phyloP scores from a whole-genome alignment of 768 basidiomycete genomes.

The Rhodosporidiobolus sp. region DNA sequence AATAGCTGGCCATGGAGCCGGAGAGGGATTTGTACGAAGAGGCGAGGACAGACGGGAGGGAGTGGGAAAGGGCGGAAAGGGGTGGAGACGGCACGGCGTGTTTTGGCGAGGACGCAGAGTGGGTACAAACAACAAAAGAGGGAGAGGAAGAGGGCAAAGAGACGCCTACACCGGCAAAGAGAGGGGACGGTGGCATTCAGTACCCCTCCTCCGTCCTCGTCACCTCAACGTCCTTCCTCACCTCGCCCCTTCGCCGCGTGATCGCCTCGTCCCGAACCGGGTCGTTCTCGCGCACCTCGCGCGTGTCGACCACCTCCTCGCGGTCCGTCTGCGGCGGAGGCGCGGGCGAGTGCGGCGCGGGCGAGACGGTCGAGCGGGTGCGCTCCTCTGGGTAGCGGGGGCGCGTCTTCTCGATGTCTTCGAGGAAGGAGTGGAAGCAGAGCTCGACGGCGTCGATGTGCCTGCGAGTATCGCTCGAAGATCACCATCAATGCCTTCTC shows the following conservation, averaged over 20 bases:
- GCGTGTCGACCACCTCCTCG: neutral
- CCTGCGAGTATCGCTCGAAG: conserved; percentile 36
- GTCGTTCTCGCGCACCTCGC: neutral
- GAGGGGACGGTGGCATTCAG: neutral
- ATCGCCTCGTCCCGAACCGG: neutral
- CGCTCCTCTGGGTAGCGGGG: conserved; percentile 49
- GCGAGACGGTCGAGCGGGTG: neutral
- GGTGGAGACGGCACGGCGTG: too few relatives aligned
- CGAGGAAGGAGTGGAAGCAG: conserved; percentile 44
- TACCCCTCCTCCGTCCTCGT: conserved; percentile 7
- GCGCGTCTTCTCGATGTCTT: conserved; percentile 52
- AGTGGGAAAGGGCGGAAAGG: too few relatives aligned
- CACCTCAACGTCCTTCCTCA: conserved; percentile 27
- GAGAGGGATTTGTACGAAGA: too few relatives aligned
- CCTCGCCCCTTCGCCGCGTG: neutral
- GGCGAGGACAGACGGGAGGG: too few relatives aligned
- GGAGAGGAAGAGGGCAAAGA: too few relatives aligned
- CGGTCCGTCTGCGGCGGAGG: neutral
- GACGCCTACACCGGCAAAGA: too few relatives aligned
- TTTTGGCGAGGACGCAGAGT: neutral
- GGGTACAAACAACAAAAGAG: neutral
- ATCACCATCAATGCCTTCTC: neutral
- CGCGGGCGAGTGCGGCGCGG: neutral
- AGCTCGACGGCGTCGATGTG: conserved; percentile 56
- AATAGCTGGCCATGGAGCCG: too few relatives aligned